Conservation (phyloP, 1,139 yeast species). For the Hemisphaericaspora xylanilytica region DNA sequence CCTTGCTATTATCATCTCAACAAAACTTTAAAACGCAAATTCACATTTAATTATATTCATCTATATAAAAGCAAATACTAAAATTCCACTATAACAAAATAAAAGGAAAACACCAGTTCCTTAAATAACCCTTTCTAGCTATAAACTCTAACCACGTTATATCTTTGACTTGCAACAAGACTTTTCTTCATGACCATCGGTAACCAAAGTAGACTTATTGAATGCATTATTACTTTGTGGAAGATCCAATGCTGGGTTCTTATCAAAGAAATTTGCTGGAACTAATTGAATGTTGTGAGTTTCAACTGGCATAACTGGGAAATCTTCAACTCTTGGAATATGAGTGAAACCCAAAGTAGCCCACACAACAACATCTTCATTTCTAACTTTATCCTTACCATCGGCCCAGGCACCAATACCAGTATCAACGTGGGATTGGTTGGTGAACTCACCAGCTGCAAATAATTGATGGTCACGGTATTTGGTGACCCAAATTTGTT, state of each 20-base stretch:
- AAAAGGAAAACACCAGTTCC: background rate
- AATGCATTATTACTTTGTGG: constrained; percentile 71
- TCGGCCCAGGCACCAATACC: constrained; percentile 68
- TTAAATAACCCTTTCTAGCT: background rate
- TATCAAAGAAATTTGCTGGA: constrained; percentile 78
- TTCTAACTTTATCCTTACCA: constrained; percentile 69
- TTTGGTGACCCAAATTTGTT: constrained; percentile 76
- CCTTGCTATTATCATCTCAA: too few relatives aligned
- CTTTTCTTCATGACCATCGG: constrained; percentile 22
- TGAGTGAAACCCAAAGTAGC: constrained; percentile 86
- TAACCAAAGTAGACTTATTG: constrained; percentile 60
- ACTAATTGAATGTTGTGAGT: constrained; percentile 63
- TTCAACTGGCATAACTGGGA: constrained; percentile 93
- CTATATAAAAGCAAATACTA: background rate
- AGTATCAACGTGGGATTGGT: constrained; percentile 63
- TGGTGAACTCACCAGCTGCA: constrained; percentile 80
- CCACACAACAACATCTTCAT: constrained; percentile 82
- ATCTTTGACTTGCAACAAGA: constrained; percentile 48
- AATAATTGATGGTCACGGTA: constrained; percentile 64
- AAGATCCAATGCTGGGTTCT: constrained; percentile 79
- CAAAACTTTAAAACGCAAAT: too few relatives aligned
- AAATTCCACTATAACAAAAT: background rate
- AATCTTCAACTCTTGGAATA: constrained; percentile 84
- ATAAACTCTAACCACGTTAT: constrained; percentile 7
- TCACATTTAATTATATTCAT: too few relatives aligned